phyloP scores from a whole-genome alignment of 2,329 filamentous ascomycete genomes.

The Claviceps spartinae region DNA sequence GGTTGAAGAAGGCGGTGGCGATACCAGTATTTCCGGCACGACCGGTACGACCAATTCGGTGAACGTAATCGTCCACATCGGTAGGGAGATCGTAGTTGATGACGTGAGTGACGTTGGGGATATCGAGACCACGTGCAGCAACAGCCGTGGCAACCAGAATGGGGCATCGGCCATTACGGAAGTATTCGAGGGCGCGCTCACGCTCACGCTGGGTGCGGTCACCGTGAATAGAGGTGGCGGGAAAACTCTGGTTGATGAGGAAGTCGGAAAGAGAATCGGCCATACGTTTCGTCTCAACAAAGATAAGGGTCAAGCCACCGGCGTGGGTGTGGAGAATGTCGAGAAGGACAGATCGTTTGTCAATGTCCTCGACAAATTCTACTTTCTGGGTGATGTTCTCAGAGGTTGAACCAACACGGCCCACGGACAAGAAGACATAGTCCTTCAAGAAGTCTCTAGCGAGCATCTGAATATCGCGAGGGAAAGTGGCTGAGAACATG shows the following conservation, averaged over 20 bases:
- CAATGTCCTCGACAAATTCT: conserved; percentile 89
- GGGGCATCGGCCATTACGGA: conserved; percentile 88
- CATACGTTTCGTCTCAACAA: conserved; percentile 99
- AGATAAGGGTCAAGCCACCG: conserved; percentile 82
- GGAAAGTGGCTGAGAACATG: conserved; percentile 99
- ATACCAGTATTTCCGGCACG: conserved; percentile 99
- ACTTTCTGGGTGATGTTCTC: conserved; percentile 99
- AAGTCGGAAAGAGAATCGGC: conserved; percentile 96
- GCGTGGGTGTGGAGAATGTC: conserved; percentile 95
- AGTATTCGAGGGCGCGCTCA: conserved; percentile 94
- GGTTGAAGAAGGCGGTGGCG: conserved; percentile 98
- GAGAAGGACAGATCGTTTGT: conserved; percentile 95
- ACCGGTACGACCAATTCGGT: conserved; percentile 98
- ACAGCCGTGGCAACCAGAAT: conserved; percentile 96
- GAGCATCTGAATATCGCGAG: conserved; percentile 97
- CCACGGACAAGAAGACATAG: conserved; percentile 97
- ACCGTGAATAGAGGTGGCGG: conserved; percentile 95
- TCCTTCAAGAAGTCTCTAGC: conserved; percentile 98
- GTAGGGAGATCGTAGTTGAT: conserved; percentile 99
- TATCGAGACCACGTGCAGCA: conserved; percentile 81
- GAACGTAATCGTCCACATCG: conserved; percentile 97
- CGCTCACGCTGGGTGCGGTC: conserved; percentile 97
- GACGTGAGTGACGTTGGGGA: conserved; percentile 92
- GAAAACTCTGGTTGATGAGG: conserved; percentile 96
- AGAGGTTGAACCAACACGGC: conserved; percentile 96